These are phyloP conservation scores for Penicillium bialowiezense DNA, from an alignment of 495 filamentous ascomycete species.

Conservation along the genomic window DNA sequence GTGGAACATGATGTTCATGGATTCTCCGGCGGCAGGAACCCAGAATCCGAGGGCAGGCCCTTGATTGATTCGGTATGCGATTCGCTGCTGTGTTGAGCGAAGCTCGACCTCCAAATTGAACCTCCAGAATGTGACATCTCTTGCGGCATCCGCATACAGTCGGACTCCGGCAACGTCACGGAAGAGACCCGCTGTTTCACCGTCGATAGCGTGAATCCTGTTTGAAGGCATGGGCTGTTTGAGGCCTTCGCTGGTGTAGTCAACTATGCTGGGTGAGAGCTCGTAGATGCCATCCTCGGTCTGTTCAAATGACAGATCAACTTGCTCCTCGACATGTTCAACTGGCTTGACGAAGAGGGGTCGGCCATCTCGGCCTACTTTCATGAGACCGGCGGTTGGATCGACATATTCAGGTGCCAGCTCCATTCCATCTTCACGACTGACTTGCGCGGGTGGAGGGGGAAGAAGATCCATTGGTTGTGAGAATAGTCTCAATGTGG, in stretches of 20 bases:
- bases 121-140: slow-evolving; percentile 92
- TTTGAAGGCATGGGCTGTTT: slow-evolving; percentile 42
- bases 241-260: slow-evolving; percentile 35
- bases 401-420: slow-evolving; percentile 82
- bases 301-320: slow-evolving; percentile 72
- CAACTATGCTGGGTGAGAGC: slow-evolving; percentile 42
- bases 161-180: slow-evolving; percentile 78
- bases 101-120: slow-evolving; percentile 95
- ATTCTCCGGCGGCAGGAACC: slow-evolving; percentile 81
- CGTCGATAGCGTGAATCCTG: slow-evolving; percentile 51
- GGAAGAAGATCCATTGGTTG: slow-evolving; percentile 83
- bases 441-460: slow-evolving; percentile 69
- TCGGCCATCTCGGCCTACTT: slow-evolving; percentile 74
- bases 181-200: slow-evolving; percentile 71
- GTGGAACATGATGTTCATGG: slow-evolving; percentile 99
- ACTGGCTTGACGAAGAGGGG: slow-evolving; percentile 82
- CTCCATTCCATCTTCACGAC: slow-evolving; percentile 55
- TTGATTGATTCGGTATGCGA: slow-evolving; percentile 93
- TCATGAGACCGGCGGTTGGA: slow-evolving; percentile 81
- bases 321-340: slow-evolving; percentile 70
- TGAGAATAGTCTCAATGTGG: slow-evolving; percentile 75
- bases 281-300: slow-evolving; percentile 82
- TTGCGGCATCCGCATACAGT: slow-evolving; percentile 78
- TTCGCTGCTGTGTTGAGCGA: slow-evolving; percentile 66
- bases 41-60: slow-evolving; percentile 90